Conservation (phyloP, 2,329 filamentous ascomycete species). For the Arthroderma sp. region DNA sequence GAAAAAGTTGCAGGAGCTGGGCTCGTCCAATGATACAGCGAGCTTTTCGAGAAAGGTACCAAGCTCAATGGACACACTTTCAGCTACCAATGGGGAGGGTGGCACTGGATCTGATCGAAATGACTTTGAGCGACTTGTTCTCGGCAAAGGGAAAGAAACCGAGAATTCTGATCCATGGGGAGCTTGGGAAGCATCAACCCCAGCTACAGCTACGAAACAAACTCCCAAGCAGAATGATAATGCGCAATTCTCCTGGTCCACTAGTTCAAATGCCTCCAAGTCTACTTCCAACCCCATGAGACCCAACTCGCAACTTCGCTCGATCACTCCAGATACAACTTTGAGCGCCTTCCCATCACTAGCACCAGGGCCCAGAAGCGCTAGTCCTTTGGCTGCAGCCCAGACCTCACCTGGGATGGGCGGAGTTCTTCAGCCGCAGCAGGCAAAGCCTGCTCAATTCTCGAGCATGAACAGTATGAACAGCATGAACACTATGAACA, state of each 20-base stretch:
- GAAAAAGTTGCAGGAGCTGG: constrained; percentile 74
- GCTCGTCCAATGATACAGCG: constrained; percentile 42
- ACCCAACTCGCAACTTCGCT: constrained; percentile 24
- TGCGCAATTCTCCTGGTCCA: constrained; percentile 33
- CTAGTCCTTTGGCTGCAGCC: neutral
- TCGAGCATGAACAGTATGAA: too few relatives aligned
- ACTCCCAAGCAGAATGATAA: constrained; percentile 16
- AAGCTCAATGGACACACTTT: constrained; percentile 16
- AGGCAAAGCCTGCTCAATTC: neutral
- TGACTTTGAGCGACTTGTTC: constrained; percentile 82
- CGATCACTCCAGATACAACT: constrained; percentile 40
- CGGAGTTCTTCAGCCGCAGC: neutral
- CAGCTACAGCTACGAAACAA: constrained; percentile 14
- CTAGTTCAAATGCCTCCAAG: neutral
- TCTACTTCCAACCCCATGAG: constrained; percentile 7
- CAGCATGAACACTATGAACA: neutral
- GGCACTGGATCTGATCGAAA: constrained; percentile 47
- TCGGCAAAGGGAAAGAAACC: constrained; percentile 47
- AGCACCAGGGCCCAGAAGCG: constrained; percentile 22
- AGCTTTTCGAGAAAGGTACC: constrained; percentile 27
- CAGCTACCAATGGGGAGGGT: constrained; percentile 23
- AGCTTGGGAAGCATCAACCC: constrained; percentile 18
- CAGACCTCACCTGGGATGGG: neutral
- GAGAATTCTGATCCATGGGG: constrained; percentile 22
- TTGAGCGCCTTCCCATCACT: constrained; percentile 36